Evolutionary conservation across 1,284 basidiomycete species (phyloP).

Genomic region (Marasmius sp.): DNA sequence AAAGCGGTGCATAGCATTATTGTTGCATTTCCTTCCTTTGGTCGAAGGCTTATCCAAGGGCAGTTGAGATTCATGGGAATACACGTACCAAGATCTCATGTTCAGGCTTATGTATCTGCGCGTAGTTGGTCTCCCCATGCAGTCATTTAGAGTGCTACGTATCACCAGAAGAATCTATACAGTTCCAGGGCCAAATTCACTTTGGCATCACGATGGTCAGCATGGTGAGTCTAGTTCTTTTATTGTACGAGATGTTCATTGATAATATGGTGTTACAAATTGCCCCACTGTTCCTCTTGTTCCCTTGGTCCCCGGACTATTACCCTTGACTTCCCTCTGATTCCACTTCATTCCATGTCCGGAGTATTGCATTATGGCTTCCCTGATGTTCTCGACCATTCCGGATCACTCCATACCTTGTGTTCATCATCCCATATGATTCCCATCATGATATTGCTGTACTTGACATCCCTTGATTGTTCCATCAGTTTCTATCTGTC

Average conservation of each 20-base stretch:
- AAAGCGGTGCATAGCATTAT: not conserved
- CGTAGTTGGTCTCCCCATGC: not conserved
- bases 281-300: too few species aligned
- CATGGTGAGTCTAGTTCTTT: conserved; percentile 24
- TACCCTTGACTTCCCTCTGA: too few species aligned
- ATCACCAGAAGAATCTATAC: not conserved
- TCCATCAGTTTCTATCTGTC: too few species aligned
- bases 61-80: not conserved
- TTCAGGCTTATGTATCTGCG: not conserved
- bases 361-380: too few species aligned
- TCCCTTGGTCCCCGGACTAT: too few species aligned
- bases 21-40: not conserved
- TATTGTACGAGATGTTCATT: not conserved
- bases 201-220: conserved; percentile 24
- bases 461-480: too few species aligned
- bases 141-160: not conserved
- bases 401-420: too few species aligned
- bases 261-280: too few species aligned
- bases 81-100: not conserved
- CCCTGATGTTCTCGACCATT: too few species aligned
- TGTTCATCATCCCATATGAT: too few species aligned
- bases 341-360: too few species aligned
- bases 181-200: not conserved
- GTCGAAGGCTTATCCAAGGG: not conserved
- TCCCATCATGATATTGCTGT: too few species aligned